These are phyloP conservation scores for Keithomyces neogunnii DNA, from an alignment of 2,329 filamentous ascomycete genomes.

Conservation along the genomic window DNA sequence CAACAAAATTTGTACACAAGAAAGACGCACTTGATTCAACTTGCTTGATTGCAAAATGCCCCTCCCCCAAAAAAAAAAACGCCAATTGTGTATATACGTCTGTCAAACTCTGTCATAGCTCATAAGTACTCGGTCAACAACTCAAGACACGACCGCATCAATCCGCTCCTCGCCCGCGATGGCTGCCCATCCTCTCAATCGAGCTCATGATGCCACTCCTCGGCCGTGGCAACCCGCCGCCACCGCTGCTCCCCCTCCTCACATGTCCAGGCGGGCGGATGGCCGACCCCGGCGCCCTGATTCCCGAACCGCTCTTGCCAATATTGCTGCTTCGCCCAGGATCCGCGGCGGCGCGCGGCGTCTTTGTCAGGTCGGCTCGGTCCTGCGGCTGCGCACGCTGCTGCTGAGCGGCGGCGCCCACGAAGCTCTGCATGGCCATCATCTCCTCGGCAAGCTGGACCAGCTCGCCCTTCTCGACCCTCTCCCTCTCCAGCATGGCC, in stretches of 20 bases:
- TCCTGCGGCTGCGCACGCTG: conserved; percentile 12
- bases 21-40: neutral
- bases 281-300: conserved; percentile 51
- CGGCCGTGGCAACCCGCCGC: conserved; percentile 39
- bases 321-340: conserved; percentile 30
- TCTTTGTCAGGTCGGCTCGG: conserved; percentile 16
- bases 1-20: neutral
- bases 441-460: conserved; percentile 78
- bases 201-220: conserved; percentile 73
- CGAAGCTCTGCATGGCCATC: conserved; percentile 57
- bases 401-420: conserved; percentile 12
- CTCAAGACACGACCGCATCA: neutral
- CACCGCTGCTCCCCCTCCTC: conserved; percentile 36
- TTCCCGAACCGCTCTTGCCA: conserved; percentile 37
- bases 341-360: conserved; percentile 39
- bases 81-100: neutral
- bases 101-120: neutral
- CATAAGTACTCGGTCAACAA: neutral
- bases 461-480: conserved; percentile 76
- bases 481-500: conserved; percentile 60
- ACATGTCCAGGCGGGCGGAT: conserved; percentile 35
- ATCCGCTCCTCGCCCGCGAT: conserved; percentile 26
- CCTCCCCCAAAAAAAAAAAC: conserved; percentile 1
- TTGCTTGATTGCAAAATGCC: neutral
- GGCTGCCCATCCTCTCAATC: conserved; percentile 79